A percentile compares a stretch with the other conserved stretches of the same genome.
Conservation (phyloP, 441 rosid species). For the Arabidopsis lyrata region DNA sequence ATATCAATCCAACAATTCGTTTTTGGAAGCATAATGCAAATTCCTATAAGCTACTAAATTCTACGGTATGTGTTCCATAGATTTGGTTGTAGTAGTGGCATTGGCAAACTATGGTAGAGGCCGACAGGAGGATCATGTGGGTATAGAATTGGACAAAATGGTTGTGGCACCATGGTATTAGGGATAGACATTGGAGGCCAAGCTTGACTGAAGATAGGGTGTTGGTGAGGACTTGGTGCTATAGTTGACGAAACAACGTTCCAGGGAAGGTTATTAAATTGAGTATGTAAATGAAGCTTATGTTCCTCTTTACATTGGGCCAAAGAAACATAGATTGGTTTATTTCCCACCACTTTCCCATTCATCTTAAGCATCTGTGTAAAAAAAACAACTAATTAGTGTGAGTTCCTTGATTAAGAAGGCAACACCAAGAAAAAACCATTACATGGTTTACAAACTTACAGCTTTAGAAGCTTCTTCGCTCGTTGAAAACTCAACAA, state of each 20-base stretch:
- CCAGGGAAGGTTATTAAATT: too few relatives aligned
- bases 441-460: constrained; percentile 38
- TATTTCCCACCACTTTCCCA: constrained; percentile 56
- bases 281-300: constrained; percentile 16
- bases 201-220: constrained; percentile 4
- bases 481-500: constrained; percentile 64
- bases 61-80: neutral
- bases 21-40: neutral
- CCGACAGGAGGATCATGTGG: neutral
- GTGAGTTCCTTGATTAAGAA: neutral
- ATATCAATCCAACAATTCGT: neutral
- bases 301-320: constrained; percentile 66
- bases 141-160: neutral
- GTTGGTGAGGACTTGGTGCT: neutral
- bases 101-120: neutral
- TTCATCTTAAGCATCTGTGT: constrained; percentile 45
- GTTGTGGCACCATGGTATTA: neutral
- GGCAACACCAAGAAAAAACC: neutral
- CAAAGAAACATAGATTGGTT: constrained; percentile 62
- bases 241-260: neutral
- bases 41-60: neutral
- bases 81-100: neutral
- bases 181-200: constrained; percentile 6
- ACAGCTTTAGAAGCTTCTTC: constrained; percentile 75
- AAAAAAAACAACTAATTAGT: neutral